Percentiles rank a stretch among this genome's conserved stretches.
Conservation (phyloP, 1,284 basidiomycete genomes). For the Heterobasidion parviporum region DNA sequence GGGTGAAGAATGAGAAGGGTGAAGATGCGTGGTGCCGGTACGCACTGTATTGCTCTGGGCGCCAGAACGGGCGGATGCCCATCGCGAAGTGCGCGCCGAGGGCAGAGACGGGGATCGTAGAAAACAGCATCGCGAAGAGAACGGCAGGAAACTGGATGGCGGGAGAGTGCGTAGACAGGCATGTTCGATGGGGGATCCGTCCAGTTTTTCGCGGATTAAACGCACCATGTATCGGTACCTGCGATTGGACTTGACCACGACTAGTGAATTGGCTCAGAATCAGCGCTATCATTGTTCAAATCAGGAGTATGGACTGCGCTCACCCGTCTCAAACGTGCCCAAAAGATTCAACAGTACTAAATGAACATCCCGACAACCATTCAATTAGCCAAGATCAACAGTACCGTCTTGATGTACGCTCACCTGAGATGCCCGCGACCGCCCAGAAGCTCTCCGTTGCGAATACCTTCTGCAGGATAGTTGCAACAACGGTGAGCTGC, state of each 20-base stretch:
- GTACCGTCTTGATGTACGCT: conserved; percentile 18
- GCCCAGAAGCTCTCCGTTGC: conserved; percentile 66
- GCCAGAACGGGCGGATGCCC: conserved; percentile 72
- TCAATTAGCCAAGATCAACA: not conserved
- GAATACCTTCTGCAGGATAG: conserved; percentile 68
- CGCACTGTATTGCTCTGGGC: conserved; percentile 72
- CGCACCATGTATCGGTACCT: conserved; percentile 68
- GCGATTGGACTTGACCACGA: conserved; percentile 68
- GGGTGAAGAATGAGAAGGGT: too few relatives aligned
- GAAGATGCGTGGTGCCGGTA: not conserved
- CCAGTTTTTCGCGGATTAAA: too few relatives aligned
- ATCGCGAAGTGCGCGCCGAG: conserved; percentile 75
- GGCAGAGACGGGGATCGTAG: conserved; percentile 75
- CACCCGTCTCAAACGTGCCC: conserved; percentile 63
- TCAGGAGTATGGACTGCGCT: conserved; percentile 7
- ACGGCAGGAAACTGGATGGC: conserved; percentile 56
- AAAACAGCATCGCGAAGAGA: conserved; percentile 60
- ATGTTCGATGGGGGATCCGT: too few relatives aligned
- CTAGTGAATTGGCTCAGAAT: conserved; percentile 23
- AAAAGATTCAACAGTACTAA: conserved; percentile 63
- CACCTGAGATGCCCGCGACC: conserved; percentile 66
- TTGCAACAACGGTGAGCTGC: conserved; percentile 68
- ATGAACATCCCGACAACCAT: not conserved
- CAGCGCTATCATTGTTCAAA: not conserved
- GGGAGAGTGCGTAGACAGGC: not conserved